Base-by-base conservation (phyloP, 495 filamentous ascomycete genomes). In the Paragyromitra xinjiangensis region DNA sequence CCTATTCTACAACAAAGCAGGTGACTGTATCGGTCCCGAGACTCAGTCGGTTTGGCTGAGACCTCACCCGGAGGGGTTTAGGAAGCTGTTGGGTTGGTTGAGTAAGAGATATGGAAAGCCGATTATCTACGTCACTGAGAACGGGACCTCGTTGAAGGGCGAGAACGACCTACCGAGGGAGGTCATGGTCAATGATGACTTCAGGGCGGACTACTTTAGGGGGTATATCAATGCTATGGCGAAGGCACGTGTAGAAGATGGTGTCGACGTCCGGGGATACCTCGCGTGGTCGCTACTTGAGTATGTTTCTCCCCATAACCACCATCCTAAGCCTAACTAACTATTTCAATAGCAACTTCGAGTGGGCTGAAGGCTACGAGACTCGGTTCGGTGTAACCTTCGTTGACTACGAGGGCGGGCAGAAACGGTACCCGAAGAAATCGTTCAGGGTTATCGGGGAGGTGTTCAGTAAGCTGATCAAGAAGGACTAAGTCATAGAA, bases 261-360 rank as follows among this genome's bases (percentile, higher is more conserved):
- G 85, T 3, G 81, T 87, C 9, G 84, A 86, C 63, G 84, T 87
- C 56, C 80, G 83, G 39, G 85, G 85, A 24, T 87, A 87, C 64
- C 85, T 87, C 77, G 86, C 84, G 34, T 87, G 85, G 86, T 85
- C 83, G 0, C 84, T 87, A 29, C 83, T 84, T 40, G 85, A 87
- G 78, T 82, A 87, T 85, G 64, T 85, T 84, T 81, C 81, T 78
- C 83, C 4, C 51, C 26, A 42, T 45, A 0, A 16, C 42, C 7
- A 56, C 16, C 0, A 7, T 1, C 16, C 3, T 0, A 40, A 58
- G 16, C 24, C 37, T 16, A 50, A 50, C 6, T 14, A 48, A 26
- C 66, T 50, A 45, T 19, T 63, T 26, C 45, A 7, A 9, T 45
- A 75, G 64, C 51, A 76, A 81, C 40, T 61, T 82, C 83, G 85